A percentile compares a stretch with the other conserved stretches of the same genome.
phyloP scores from a whole-genome alignment of 768 basidiomycete species.

The Amanita jacksonii region DNA sequence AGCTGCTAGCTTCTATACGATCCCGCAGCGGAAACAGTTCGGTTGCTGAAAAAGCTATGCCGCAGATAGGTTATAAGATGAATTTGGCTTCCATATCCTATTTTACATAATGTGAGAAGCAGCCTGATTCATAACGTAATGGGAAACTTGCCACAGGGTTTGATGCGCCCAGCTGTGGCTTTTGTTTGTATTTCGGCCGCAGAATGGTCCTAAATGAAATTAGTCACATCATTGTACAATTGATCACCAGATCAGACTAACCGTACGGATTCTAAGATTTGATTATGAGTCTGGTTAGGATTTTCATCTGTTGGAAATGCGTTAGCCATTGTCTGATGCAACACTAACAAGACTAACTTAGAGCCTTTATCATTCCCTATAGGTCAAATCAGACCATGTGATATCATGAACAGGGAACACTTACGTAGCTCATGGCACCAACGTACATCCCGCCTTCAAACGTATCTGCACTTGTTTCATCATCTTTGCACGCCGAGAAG shows the following conservation, averaged over 20 bases:
- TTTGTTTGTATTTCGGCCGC: constrained; percentile 33
- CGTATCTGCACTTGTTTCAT: constrained; percentile 67
- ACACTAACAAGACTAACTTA: constrained; percentile 25
- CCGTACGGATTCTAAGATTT: constrained; percentile 50
- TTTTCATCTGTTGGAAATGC: constrained; percentile 25
- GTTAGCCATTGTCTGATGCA: not conserved
- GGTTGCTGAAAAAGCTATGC: too few species aligned
- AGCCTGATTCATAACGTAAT: not conserved
- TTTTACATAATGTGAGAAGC: too few species aligned
- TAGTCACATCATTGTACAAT: not conserved
- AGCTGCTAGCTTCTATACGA: too few species aligned
- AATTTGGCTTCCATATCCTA: constrained; percentile 3
- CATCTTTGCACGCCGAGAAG: constrained; percentile 63
- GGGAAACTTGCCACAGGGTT: constrained; percentile 1
- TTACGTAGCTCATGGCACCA: constrained; percentile 73
- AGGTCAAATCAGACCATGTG: not conserved
- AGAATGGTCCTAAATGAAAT: constrained; percentile 36
- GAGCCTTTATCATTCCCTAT: constrained; percentile 52
- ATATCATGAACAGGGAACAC: constrained; percentile 17
- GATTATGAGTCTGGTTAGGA: constrained; percentile 55
- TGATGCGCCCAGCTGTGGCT: constrained; percentile 5
- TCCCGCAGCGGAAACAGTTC: too few species aligned
- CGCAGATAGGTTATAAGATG: not conserved
- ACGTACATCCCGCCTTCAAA: constrained; percentile 53
- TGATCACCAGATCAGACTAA: constrained; percentile 15